Evolutionary conservation across 192 early-diverging fungal genomes (phyloP).

Genomic region (Entrophospora sp.): DNA sequence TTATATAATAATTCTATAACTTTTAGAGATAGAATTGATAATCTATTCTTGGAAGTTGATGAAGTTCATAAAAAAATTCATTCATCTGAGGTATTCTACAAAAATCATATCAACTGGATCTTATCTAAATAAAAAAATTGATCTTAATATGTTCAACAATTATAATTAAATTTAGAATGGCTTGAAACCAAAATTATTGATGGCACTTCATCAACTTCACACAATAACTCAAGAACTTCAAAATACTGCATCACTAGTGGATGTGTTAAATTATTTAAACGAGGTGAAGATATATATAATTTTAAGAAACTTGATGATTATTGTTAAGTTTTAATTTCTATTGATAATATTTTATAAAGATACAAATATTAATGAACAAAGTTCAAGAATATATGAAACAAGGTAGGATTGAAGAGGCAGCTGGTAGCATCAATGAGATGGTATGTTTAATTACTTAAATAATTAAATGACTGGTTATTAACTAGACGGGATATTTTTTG

Average conservation of each 20-base stretch:
- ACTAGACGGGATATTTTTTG: background rate
- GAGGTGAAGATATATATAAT: background rate
- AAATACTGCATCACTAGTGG: background rate
- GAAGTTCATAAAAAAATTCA: slow-evolving; percentile 1
- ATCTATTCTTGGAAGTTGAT: background rate
- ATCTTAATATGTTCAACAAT: background rate
- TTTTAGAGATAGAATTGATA: slow-evolving; percentile 6
- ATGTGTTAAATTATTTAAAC: slow-evolving; percentile 9
- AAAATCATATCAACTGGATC: background rate
- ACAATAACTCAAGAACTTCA: slow-evolving; percentile 2
- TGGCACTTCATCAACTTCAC: slow-evolving; percentile 3
- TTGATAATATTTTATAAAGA: background rate
- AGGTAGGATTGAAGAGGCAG: slow-evolving; percentile 16
- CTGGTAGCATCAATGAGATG: slow-evolving; percentile 7
- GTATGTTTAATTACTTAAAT: too few relatives aligned
- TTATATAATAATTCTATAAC: slow-evolving; percentile 3
- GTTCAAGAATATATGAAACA: slow-evolving; percentile 11
- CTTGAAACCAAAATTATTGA: slow-evolving; percentile 1
- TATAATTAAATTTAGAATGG: background rate
- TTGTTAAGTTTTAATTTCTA: background rate
- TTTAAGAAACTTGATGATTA: background rate
- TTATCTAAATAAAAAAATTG: background rate
- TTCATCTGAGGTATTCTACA: slow-evolving; percentile 11
- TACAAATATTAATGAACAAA: background rate
- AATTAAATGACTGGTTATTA: too few relatives aligned